Evolutionary conservation across 2,329 filamentous ascomycete species (phyloP).

Genomic region (Botrytis hyacinthi): DNA sequence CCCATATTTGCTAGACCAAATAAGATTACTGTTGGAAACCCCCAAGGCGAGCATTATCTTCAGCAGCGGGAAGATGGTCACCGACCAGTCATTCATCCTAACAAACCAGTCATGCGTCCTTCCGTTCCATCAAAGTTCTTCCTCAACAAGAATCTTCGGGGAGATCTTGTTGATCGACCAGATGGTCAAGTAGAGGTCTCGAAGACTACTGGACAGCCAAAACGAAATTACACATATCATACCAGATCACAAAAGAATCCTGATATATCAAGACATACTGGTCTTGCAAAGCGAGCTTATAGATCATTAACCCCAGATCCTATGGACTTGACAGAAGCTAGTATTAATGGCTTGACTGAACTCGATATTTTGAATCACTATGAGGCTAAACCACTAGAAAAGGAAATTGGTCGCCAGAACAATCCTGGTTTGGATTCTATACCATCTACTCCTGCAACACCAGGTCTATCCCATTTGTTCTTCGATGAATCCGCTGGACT

Average conservation of each 20-base stretch:
- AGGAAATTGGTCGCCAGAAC: conserved; percentile 12
- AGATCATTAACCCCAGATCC: conserved; percentile 15
- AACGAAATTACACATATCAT: conserved; percentile 11
- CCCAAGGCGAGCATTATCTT: conserved; percentile 26
- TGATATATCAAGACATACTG: conserved; percentile 11
- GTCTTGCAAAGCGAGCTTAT: not conserved
- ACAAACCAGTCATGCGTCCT: conserved; percentile 26
- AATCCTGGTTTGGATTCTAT: conserved; percentile 36
- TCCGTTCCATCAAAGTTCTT: conserved; percentile 26
- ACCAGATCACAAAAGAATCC: conserved; percentile 14
- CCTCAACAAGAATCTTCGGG: conserved; percentile 9
- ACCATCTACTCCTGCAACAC: conserved; percentile 23
- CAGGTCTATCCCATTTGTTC: conserved; percentile 9
- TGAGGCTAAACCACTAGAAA: conserved; percentile 28
- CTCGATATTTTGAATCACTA: conserved; percentile 29
- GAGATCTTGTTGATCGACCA: not conserved
- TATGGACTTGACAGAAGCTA: conserved; percentile 9
- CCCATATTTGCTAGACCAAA: conserved; percentile 34
- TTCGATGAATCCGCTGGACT: conserved; percentile 21
- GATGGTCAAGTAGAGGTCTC: not conserved
- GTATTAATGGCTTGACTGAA: conserved; percentile 23
- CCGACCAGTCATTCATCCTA: conserved; percentile 33
- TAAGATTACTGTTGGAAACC: conserved; percentile 31
- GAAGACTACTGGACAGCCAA: not conserved
- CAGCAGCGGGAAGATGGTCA: conserved; percentile 28